Evolutionary conservation across 495 filamentous ascomycete genomes (phyloP), one percentile per base, ranked within the genome.

Genomic region (Neurospora sp.): DNA sequence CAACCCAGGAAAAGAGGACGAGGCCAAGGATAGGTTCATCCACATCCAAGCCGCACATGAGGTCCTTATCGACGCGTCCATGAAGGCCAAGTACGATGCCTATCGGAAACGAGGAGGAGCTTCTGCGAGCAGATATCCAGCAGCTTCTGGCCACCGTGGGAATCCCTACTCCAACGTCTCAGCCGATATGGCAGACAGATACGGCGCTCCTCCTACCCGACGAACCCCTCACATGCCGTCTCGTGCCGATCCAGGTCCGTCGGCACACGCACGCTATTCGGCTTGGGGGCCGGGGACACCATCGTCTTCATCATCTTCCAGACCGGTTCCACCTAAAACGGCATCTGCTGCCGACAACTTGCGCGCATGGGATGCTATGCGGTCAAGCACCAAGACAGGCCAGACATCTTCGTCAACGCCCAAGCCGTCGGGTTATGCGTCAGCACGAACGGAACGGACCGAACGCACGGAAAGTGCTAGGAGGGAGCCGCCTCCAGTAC

Each of bases 11-110:
- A 86, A 87, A 74, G 94, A 97, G 81, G 77, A 85, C 27, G 92
- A 93, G 75, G 91, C 91, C 73, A 93, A 90, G 73, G 83, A 92
- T 23, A 92, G 91, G 78, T 97, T 97, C 77, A 90, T 96, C 78
- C 86, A 88, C 38, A 96, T 97, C 72, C 92, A 96, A 79, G 87
- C 91, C 1, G 94, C 94, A 31, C 89, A 96, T 75, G 94, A 97
- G 78, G 88, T 98, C 38, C 85, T 98, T 37, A 87, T 85, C 73
- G 93, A 97, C 75, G 83, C 90, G 0, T 82, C 84, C 40, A 82
- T 86, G 76, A 90, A 90, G 72, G 79, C 86, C 14, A 94, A 92
- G 77, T 96, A 96, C 77, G 94, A 98, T 79, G 86, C 88, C 5
- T 88, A 92, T 70, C 89, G 93, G 27, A 78, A 74, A 70, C 75